Evolutionary conservation across 192 early-diverging fungal genomes (phyloP).

Genomic region (Coemansia erecta): DNA sequence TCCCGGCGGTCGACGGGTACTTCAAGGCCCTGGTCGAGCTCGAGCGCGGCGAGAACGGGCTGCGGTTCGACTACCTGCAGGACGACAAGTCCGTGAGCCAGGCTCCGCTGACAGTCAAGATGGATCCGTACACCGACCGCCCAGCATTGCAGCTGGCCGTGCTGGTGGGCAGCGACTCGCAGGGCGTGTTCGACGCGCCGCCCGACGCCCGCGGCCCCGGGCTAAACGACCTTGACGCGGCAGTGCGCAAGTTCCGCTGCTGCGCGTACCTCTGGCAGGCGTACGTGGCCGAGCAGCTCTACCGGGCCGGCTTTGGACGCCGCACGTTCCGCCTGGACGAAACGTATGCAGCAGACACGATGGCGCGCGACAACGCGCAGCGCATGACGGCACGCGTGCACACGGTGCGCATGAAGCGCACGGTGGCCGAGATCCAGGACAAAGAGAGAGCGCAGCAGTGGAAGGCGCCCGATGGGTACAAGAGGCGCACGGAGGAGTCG

Average conservation of each 20-base stretch:
- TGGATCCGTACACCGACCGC: conserved; percentile 54
- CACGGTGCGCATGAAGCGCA: conserved; percentile 51
- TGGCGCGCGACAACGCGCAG: conserved; percentile 42
- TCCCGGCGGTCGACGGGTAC: conserved; percentile 56
- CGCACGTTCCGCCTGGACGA: conserved; percentile 69
- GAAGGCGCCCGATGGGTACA: conserved; percentile 36
- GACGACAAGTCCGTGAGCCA: conserved; percentile 11
- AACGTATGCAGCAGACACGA: conserved; percentile 53
- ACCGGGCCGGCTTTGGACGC: conserved; percentile 66
- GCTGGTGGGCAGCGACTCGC: conserved; percentile 58
- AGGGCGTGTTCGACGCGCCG: conserved; percentile 60
- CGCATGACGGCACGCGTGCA: conserved; percentile 60
- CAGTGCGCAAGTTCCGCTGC: conserved; percentile 58
- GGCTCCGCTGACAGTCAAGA: conserved; percentile 48
- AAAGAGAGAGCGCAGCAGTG: conserved; percentile 62
- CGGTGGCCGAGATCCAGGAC: conserved; percentile 58
- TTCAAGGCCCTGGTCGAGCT: conserved; percentile 63
- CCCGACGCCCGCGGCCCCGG: conserved; percentile 49
- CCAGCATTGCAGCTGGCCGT: conserved; percentile 61
- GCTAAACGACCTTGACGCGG: conserved; percentile 52
- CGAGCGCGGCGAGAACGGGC: conserved; percentile 55
- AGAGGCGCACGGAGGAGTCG: conserved; percentile 37
- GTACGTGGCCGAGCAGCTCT: conserved; percentile 67
- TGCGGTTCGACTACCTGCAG: conserved; percentile 54
- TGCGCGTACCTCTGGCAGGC: conserved; percentile 73